A percentile compares a stretch with the other conserved stretches of the same genome.
phyloP scores from a whole-genome alignment of 2,329 filamentous ascomycete species.

The Ceratocystiopsis sp. region DNA sequence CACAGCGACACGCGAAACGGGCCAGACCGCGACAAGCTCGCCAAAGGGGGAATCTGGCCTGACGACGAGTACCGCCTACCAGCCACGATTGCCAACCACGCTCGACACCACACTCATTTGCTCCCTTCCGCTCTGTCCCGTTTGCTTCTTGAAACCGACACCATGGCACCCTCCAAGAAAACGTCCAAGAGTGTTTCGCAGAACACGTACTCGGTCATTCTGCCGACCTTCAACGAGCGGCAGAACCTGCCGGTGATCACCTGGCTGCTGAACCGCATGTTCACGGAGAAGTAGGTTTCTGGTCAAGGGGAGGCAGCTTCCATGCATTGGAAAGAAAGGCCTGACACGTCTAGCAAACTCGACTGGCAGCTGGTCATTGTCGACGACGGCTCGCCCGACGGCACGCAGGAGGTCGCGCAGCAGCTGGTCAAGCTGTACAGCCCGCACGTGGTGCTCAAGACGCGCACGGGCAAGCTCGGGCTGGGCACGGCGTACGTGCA shows the following conservation, averaged over 20 bases:
- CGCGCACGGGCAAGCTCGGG: slow-evolving; percentile 88
- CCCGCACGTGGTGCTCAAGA: slow-evolving; percentile 65
- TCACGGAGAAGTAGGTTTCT: slow-evolving; percentile 61
- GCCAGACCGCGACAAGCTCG: too few species aligned
- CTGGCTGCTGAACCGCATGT: slow-evolving; percentile 85
- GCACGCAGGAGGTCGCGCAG: slow-evolving; percentile 76
- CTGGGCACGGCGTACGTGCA: slow-evolving; percentile 94
- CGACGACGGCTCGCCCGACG: slow-evolving; percentile 94
- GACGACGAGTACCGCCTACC: too few species aligned
- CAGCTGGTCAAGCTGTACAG: slow-evolving; percentile 80
- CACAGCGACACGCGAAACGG: too few species aligned
- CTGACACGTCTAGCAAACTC: slow-evolving; percentile 46
- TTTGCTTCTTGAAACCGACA: too few species aligned
- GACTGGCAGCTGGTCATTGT: slow-evolving; percentile 97
- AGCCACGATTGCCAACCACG: too few species aligned
- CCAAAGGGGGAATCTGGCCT: too few species aligned
- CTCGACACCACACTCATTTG: too few species aligned
- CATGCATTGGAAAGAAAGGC: background rate
- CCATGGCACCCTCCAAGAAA: too few species aligned
- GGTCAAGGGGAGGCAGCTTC: background rate
- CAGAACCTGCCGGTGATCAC: slow-evolving; percentile 90
- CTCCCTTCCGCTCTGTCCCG: too few species aligned
- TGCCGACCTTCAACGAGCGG: slow-evolving; percentile 97
- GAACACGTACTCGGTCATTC: slow-evolving; percentile 66
- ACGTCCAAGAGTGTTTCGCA: too few species aligned